These are phyloP conservation scores for Thalassiosira hispida DNA, from an alignment of 352 stramenopile genomes.

Conservation along the genomic window DNA sequence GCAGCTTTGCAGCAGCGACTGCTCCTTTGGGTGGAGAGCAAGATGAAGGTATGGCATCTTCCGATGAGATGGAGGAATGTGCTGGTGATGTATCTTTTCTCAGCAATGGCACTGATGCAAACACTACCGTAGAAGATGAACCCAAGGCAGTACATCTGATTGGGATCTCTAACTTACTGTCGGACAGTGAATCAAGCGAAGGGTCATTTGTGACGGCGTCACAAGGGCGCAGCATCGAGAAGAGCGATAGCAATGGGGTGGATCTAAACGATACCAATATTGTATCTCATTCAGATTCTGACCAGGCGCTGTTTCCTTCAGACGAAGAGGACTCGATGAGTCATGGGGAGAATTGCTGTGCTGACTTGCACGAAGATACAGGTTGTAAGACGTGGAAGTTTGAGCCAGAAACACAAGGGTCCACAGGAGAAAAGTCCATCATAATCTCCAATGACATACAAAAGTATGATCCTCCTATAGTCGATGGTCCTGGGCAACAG, in stretches of 20 bases:
- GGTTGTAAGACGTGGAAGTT: no score
- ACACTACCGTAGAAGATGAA: background rate
- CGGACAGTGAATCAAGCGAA: conserved; percentile 15
- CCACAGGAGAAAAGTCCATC: no score
- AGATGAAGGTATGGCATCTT: background rate
- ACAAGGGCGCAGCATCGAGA: background rate
- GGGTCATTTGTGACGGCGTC: background rate
- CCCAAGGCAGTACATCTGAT: conserved; percentile 17
- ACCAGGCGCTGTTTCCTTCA: background rate
- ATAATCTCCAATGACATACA: no score
- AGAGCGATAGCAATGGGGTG: no score
- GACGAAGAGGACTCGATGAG: background rate
- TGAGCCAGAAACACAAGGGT: no score
- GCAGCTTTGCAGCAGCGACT: conserved; percentile 12
- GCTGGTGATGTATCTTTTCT: conserved; percentile 1
- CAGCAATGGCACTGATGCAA: background rate
- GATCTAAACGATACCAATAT: background rate
- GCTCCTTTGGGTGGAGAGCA: background rate
- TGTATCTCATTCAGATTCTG: background rate
- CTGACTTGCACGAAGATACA: no score
- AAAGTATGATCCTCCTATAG: no score
- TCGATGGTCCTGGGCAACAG: no score
- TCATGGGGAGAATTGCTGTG: background rate
- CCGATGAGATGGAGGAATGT: background rate
- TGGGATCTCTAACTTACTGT: conserved; percentile 17